These are phyloP conservation scores for Lepidium africanum DNA, from an alignment of 345 rosid species.

Conservation along the genomic window DNA sequence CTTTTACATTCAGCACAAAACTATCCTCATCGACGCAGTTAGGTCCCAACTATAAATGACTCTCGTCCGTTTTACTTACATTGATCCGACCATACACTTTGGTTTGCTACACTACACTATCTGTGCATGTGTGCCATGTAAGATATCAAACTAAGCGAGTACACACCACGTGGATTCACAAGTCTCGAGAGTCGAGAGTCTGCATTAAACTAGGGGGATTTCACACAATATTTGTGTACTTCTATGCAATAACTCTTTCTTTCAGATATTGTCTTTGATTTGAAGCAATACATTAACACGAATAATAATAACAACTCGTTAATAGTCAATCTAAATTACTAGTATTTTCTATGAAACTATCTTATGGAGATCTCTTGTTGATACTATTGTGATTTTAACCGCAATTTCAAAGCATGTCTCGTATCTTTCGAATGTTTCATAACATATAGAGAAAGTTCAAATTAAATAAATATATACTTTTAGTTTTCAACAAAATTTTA, in stretches of 20 bases:
- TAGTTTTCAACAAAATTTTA: neutral
- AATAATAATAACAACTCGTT: neutral
- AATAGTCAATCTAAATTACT: neutral
- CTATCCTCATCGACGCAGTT: neutral
- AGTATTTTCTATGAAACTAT: neutral
- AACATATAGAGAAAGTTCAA: neutral
- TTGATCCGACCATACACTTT: neutral
- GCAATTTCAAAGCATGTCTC: neutral
- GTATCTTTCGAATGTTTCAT: neutral
- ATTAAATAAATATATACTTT: neutral
- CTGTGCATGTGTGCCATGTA: slow-evolving; percentile 26
- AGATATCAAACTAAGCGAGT: neutral
- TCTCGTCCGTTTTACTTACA: too few relatives aligned
- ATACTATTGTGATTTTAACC: neutral
- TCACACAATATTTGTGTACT: neutral
- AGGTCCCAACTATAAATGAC: too few relatives aligned
- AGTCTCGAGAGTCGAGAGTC: neutral
- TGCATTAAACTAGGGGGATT: slow-evolving; percentile 18
- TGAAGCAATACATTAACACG: slow-evolving; percentile 1
- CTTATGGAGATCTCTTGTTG: neutral
- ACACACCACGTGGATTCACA: slow-evolving; percentile 9
- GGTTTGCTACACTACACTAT: neutral
- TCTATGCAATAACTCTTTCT: neutral
- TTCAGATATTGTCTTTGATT: slow-evolving; percentile 11
- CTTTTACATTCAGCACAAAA: neutral